These are phyloP conservation scores for Hymenoscyphus occultus DNA, from an alignment of 2,329 filamentous ascomycete species.

Conservation along the genomic window DNA sequence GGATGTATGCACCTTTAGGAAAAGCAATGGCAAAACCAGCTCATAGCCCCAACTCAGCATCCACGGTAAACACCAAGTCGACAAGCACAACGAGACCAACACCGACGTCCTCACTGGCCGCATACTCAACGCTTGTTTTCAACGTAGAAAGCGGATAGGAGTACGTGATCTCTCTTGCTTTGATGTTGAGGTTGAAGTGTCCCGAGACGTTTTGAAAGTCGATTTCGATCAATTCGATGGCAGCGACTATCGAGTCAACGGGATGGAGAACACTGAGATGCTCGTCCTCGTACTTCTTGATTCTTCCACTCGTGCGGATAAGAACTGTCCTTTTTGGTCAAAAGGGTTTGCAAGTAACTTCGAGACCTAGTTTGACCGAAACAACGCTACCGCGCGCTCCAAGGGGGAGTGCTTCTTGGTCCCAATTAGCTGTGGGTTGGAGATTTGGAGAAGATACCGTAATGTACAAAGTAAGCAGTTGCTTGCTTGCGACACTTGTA, in stretches of 20 bases:
- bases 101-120: constrained; percentile 23
- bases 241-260: constrained; percentile 1
- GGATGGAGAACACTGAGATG: constrained; percentile 3
- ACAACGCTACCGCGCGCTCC: not conserved
- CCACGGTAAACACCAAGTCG: constrained; percentile 27
- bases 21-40: constrained; percentile 30
- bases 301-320: constrained; percentile 2
- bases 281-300: not conserved
- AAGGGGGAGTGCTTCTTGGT: not conserved
- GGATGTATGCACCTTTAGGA: constrained; percentile 26
- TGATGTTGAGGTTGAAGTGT: constrained; percentile 7
- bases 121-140: constrained; percentile 14
- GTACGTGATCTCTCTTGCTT: not conserved
- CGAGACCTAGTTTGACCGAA: not conserved
- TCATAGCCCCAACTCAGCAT: constrained; percentile 23
- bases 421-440: not conserved
- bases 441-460: not conserved
- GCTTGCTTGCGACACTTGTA: not conserved
- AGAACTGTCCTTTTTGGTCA: not conserved
- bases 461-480: not conserved
- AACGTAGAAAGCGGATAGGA: not conserved
- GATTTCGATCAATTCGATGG: constrained; percentile 4
- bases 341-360: constrained; percentile 2
- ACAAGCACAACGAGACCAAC: constrained; percentile 26
- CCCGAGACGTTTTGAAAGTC: constrained; percentile 1